Conservation (phyloP, 345 rosid species). For the Schrenkiella parvula region DNA sequence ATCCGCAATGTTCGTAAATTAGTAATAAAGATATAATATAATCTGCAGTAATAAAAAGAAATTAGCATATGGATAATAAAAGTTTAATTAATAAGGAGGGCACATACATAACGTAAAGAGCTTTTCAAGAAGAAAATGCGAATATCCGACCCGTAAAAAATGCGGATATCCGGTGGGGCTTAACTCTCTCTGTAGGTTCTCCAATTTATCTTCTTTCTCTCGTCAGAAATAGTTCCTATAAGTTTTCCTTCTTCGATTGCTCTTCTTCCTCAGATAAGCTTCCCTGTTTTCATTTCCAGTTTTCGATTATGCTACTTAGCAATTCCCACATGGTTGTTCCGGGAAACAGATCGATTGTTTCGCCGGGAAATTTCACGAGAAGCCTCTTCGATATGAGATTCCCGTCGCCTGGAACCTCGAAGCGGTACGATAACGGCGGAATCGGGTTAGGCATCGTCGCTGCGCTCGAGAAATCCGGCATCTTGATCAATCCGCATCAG, state of each 20-base stretch:
- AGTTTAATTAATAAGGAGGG: background rate
- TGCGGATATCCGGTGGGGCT: slow-evolving; percentile 27
- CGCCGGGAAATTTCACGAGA: slow-evolving; percentile 19
- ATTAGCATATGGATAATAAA: background rate
- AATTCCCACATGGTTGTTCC: slow-evolving; percentile 53
- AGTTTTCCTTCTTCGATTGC: background rate
- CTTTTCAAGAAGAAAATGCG: slow-evolving; percentile 15
- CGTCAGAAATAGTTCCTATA: background rate
- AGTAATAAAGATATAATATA: background rate
- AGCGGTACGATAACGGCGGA: slow-evolving; percentile 43
- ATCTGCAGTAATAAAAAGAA: background rate
- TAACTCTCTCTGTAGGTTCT: slow-evolving; percentile 12
- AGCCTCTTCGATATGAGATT: slow-evolving; percentile 51
- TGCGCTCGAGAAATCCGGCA: slow-evolving; percentile 43
- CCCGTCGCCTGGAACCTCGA: slow-evolving; percentile 47
- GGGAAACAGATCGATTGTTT: slow-evolving; percentile 32
- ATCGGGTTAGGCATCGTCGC: slow-evolving; percentile 72
- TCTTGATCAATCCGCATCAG: background rate
- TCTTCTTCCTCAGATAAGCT: background rate
- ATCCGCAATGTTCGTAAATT: too few relatives aligned
- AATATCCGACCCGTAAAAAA: slow-evolving; percentile 33
- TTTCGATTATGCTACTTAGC: slow-evolving; percentile 33
- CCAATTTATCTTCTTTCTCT: slow-evolving; percentile 17
- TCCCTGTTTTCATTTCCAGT: background rate
- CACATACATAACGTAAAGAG: slow-evolving; percentile 5